phyloP scores from a whole-genome alignment of 805 yeast species.

The Komagataella pseudopastoris region DNA sequence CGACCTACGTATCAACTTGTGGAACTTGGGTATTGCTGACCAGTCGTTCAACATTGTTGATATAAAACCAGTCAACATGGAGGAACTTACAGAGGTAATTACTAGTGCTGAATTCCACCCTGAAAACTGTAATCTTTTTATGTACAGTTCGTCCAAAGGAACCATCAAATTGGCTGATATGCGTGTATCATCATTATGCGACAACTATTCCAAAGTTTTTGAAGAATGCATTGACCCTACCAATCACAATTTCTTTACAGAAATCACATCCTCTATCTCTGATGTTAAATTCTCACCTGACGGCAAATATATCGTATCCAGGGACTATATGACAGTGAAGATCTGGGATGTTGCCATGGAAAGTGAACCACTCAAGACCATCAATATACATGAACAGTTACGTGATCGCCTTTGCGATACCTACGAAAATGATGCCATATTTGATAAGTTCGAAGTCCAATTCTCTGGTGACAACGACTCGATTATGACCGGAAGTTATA shows the following conservation, averaged over 20 bases:
- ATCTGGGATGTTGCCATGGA: slow-evolving; percentile 99
- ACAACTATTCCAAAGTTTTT: slow-evolving; percentile 71
- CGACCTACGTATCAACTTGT: slow-evolving; percentile 86
- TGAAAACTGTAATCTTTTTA: slow-evolving; percentile 76
- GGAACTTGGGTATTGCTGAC: slow-evolving; percentile 92
- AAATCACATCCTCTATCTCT: slow-evolving; percentile 85
- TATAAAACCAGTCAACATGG: slow-evolving; percentile 97
- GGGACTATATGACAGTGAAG: slow-evolving; percentile 95
- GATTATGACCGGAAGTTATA: slow-evolving; percentile 94
- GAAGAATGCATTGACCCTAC: slow-evolving; percentile 92
- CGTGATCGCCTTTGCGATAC: slow-evolving; percentile 92
- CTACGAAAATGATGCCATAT: slow-evolving; percentile 95
- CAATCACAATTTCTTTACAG: slow-evolving; percentile 91
- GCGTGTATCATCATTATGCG: slow-evolving; percentile 93
- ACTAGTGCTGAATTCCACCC: slow-evolving; percentile 98
- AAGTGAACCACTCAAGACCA: slow-evolving; percentile 84
- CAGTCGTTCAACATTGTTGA: slow-evolving; percentile 95
- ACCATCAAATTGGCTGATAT: slow-evolving; percentile 91
- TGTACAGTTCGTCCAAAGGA: slow-evolving; percentile 93
- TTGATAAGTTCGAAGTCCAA: slow-evolving; percentile 95
- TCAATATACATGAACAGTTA: slow-evolving; percentile 89
- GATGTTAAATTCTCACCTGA: slow-evolving; percentile 87
- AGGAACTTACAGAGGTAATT: slow-evolving; percentile 94
- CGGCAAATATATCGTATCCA: slow-evolving; percentile 90
- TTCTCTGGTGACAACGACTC: slow-evolving; percentile 87